Percentiles rank a stretch among this genome's conserved stretches.
Evolutionary conservation across 805 yeast genomes (phyloP).

Genomic region (Pichia eremophila): DNA sequence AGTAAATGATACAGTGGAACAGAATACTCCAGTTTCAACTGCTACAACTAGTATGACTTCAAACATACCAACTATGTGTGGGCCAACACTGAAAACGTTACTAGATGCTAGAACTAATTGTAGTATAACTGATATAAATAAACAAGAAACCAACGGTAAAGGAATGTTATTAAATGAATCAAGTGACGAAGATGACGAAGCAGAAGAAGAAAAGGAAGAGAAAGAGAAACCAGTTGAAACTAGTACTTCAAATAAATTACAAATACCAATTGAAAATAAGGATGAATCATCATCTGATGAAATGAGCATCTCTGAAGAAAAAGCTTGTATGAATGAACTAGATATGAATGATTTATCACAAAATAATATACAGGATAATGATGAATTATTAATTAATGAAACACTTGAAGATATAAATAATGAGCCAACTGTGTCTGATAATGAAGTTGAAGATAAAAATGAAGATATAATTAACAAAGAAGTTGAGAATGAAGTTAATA

Average conservation of each 20-base stretch:
- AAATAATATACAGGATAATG: not conserved
- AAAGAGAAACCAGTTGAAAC: too few species aligned
- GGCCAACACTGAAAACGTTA: not conserved
- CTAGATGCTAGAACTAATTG: not conserved
- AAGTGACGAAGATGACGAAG: constrained; percentile 8
- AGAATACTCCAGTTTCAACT: not conserved
- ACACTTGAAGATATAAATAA: constrained; percentile 1
- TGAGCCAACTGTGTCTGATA: not conserved
- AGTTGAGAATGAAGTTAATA: constrained; percentile 8
- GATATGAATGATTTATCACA: not conserved
- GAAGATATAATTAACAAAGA: constrained; percentile 5
- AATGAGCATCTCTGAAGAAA: not conserved
- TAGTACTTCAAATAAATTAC: too few species aligned
- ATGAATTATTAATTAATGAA: constrained; percentile 1
- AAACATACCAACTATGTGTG: not conserved
- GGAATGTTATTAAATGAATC: constrained; percentile 6
- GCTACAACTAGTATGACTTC: not conserved
- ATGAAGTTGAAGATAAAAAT: constrained; percentile 2
- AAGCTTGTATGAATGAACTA: not conserved
- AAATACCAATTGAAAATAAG: not conserved
- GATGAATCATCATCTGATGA: not conserved
- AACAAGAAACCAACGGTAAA: not conserved
- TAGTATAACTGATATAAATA: constrained; percentile 1
- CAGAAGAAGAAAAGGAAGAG: not conserved
- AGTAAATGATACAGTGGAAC: not conserved